Evolutionary conservation across 768 basidiomycete genomes (phyloP).

Genomic region (Baorangia bicolor): DNA sequence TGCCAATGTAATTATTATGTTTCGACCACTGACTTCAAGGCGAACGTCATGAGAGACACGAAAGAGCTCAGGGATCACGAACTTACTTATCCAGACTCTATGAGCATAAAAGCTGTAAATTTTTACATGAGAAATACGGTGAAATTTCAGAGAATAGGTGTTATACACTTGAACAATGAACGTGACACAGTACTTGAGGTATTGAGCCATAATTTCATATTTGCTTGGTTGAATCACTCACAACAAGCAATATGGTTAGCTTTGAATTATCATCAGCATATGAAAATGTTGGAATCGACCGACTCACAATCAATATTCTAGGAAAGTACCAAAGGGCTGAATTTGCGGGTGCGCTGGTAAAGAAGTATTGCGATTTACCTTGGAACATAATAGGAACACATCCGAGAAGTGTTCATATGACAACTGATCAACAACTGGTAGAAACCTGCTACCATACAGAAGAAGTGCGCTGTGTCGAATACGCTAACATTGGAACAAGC

Average conservation of each 20-base stretch:
- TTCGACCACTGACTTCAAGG: constrained; percentile 13
- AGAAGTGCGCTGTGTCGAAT: constrained; percentile 4
- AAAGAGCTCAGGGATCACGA: background rate
- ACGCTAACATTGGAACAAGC: background rate
- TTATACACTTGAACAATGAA: constrained; percentile 18
- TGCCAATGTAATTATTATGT: constrained; percentile 3
- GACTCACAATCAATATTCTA: background rate
- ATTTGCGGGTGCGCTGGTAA: background rate
- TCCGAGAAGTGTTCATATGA: background rate
- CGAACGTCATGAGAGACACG: background rate
- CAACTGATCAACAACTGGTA: background rate
- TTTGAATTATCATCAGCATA: background rate
- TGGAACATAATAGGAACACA: constrained; percentile 1
- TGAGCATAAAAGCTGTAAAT: constrained; percentile 21
- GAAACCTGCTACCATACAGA: background rate
- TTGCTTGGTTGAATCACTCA: background rate
- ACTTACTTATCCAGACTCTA: constrained; percentile 25
- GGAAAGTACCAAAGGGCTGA: background rate
- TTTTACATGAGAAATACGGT: background rate
- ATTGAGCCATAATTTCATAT: background rate
- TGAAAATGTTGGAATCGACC: background rate
- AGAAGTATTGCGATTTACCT: background rate
- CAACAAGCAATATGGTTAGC: background rate
- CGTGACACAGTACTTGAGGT: constrained; percentile 8
- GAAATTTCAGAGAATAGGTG: background rate